phyloP scores from a whole-genome alignment of 1,284 basidiomycete species.

The Sporisorium iseilematis-ciliati region DNA sequence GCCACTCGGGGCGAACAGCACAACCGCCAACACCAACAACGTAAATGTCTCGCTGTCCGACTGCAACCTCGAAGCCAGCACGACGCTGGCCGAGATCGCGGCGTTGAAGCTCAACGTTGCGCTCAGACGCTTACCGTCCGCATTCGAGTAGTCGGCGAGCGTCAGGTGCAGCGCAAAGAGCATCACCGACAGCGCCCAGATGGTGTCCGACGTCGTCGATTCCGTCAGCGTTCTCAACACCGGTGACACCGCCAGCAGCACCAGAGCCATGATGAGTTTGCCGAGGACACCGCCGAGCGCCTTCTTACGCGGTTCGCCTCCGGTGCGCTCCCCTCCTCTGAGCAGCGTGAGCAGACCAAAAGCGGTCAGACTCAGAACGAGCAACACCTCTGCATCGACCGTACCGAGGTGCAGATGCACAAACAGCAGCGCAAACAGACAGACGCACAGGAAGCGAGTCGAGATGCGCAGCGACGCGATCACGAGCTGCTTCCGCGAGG shows the following conservation, averaged over 20 bases:
- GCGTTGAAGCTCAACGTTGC: conserved; percentile 90
- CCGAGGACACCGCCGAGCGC: conserved; percentile 20
- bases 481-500: conserved; percentile 81
- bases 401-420: conserved; percentile 45
- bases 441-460: conserved; percentile 42
- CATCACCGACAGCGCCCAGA: conserved; percentile 86
- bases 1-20: conserved; percentile 49
- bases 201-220: conserved; percentile 94
- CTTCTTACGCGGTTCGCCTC: neutral
- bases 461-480: conserved; percentile 71
- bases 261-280: conserved; percentile 79
- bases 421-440: conserved; percentile 54
- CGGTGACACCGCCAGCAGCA: conserved; percentile 88
- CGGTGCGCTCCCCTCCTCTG: neutral
- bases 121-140: conserved; percentile 34
- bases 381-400: conserved; percentile 22
- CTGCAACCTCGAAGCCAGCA: conserved; percentile 88
- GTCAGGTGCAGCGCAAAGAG: conserved; percentile 78
- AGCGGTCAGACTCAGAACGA: neutral
- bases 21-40: conserved; percentile 82
- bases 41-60: conserved; percentile 90
- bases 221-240: conserved; percentile 91
- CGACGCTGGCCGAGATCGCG: conserved; percentile 91
- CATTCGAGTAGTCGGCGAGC: conserved; percentile 76
- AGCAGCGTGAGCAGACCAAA: neutral